Conservation (phyloP, 257 asterid species). For the Solanum virginianum region DNA sequence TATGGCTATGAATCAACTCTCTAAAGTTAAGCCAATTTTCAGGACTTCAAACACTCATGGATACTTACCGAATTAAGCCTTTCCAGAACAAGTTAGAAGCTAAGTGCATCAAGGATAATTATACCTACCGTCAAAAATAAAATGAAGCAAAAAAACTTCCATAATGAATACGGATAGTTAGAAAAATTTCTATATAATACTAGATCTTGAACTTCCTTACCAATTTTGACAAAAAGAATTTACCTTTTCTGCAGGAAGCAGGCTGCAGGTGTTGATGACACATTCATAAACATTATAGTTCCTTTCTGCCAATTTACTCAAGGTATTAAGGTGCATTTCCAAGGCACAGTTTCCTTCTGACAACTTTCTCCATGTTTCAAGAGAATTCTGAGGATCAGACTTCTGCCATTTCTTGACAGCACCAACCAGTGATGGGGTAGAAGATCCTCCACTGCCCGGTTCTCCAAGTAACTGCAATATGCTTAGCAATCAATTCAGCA, state of each 20-base stretch:
- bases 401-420: constrained; percentile 98
- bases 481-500: constrained; percentile 5
- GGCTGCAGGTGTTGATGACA: constrained; percentile 52
- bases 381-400: constrained; percentile 65
- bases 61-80: background rate
- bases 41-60: background rate
- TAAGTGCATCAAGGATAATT: background rate
- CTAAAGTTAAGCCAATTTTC: background rate
- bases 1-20: background rate
- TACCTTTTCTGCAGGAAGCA: constrained; percentile 63
- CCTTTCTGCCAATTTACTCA: constrained; percentile 52
- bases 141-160: background rate
- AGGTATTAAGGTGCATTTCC: constrained; percentile 54
- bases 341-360: constrained; percentile 70
- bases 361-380: constrained; percentile 72
- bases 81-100: background rate
- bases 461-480: constrained; percentile 83
- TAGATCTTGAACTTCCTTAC: background rate
- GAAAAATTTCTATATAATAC: background rate
- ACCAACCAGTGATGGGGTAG: constrained; percentile 97
- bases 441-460: constrained; percentile 98
- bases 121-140: background rate
- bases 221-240: background rate
- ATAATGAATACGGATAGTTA: background rate
- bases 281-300: constrained; percentile 36